A percentile compares a stretch with the other conserved stretches of the same genome.
These are phyloP conservation scores for Lotmaria passim DNA, from an alignment of 208 protist genomes.

Conservation along the genomic window DNA sequence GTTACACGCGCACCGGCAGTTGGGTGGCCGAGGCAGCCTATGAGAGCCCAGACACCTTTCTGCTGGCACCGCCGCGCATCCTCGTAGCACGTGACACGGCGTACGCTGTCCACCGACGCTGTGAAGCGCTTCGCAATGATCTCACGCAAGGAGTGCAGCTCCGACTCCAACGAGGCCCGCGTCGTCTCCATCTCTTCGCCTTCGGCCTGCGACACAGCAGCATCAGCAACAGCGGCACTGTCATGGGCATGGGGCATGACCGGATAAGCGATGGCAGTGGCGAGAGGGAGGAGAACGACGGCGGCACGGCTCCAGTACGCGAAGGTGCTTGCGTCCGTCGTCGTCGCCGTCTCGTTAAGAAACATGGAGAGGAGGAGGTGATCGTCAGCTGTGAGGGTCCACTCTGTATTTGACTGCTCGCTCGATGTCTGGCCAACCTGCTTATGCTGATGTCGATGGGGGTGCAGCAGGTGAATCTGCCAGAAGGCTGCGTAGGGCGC, in stretches of 20 bases:
- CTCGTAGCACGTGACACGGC: constrained; percentile 26
- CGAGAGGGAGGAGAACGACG: constrained; percentile 36
- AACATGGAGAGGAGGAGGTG: constrained; percentile 66
- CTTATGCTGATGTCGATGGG: not conserved
- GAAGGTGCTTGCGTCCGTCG: constrained; percentile 35
- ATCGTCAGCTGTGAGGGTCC: constrained; percentile 42
- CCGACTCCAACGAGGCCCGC: constrained; percentile 38
- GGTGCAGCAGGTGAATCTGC: constrained; percentile 4
- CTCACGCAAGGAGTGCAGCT: constrained; percentile 54
- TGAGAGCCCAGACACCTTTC: constrained; percentile 11
- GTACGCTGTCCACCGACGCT: constrained; percentile 20
- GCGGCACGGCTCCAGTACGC: constrained; percentile 33
- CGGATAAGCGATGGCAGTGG: constrained; percentile 33
- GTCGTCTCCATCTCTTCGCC: constrained; percentile 33
- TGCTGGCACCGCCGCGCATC: constrained; percentile 25
- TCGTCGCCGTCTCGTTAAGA: constrained; percentile 65
- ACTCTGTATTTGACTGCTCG: not conserved
- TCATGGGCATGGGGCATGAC: constrained; percentile 4
- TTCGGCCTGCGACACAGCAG: not conserved
- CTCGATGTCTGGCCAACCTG: no score
- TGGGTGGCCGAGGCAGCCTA: constrained; percentile 13
- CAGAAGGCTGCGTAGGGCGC: constrained; percentile 1
- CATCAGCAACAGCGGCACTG: not conserved
- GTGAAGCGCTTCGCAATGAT: constrained; percentile 54
- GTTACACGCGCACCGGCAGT: constrained; percentile 17